Evolutionary conservation across 2,329 filamentous ascomycete species (phyloP), one percentile per base, ranked within the genome.

Genomic region (Botrytis medusae): DNA sequence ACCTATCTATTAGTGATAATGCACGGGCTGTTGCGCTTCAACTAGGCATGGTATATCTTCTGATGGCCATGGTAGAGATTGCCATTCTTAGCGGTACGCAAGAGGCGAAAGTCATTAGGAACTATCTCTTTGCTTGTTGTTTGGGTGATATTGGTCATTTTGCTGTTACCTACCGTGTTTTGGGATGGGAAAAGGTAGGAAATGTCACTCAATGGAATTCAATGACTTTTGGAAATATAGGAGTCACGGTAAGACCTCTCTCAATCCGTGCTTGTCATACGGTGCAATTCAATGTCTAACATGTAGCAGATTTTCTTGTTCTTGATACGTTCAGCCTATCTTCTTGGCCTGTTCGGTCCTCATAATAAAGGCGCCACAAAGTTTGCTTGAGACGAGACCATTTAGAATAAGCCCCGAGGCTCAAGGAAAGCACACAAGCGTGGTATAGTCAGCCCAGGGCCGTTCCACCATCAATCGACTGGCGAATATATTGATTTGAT

Each of bases 221-320:
- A 48, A 87, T 91, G 84, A 87, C 90, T n/a, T 92, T 89, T 88
- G 92, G 92, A 4, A 94, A 94, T 78, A 85, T 94, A 75, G 90
- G 87, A 12, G 85, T 86, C 68, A 93, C 91, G 40, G 87, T 90
- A 77, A 82, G 76, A 54, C 29, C 16, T 57, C 42, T 32, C 42
- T 29, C 8, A 51, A 42, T 69, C 32, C 3, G 18, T 20, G 20
- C 32, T 16, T 20, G 16, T 37, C 22, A 29, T 29, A 44, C 25
- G 22, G 34, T 32, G 12, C 20, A 4, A 57, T 57, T 44, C 65
- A 32, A 22, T 29, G 18, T 25, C 69, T 71, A 42, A 72, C 46
- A 67, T 71, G 10, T 62, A 44, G 32, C 32, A 88, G 87, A 74
- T 82, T 0, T 87, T 88, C 71, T 82, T 92, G 44, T 89, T 89